A percentile compares a stretch with the other conserved stretches of the same genome.
These are phyloP conservation scores for Cercospora sesami DNA, from an alignment of 2,329 filamentous ascomycete genomes.

Conservation along the genomic window DNA sequence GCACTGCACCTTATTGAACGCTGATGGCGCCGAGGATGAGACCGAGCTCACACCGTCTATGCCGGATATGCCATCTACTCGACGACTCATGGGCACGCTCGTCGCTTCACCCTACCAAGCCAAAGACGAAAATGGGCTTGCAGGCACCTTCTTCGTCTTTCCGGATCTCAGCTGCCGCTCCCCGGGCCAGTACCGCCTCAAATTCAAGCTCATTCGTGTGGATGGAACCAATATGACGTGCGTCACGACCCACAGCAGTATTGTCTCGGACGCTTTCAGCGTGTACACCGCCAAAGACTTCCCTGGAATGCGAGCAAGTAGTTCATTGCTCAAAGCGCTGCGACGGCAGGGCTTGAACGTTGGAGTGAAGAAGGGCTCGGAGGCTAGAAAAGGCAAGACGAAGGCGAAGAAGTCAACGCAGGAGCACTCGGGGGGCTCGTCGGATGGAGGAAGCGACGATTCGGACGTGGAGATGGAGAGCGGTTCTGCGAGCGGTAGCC, in stretches of 20 bases:
- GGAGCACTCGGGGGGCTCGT: constrained; percentile 17
- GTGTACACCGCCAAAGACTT: constrained; percentile 86
- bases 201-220: constrained; percentile 71
- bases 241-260: constrained; percentile 52
- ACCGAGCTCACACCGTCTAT: constrained; percentile 52
- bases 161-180: constrained; percentile 78
- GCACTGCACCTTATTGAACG: constrained; percentile 74
- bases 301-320: constrained; percentile 78
- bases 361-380: constrained; percentile 82
- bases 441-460: constrained; percentile 22
- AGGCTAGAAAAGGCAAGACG: constrained; percentile 47
- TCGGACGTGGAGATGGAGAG: constrained; percentile 16
- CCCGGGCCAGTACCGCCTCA: constrained; percentile 71
- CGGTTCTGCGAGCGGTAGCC: constrained; percentile 22
- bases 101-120: constrained; percentile 76
- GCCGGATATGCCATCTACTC: constrained; percentile 66
- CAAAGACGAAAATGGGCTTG: constrained; percentile 68
- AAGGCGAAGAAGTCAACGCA: constrained; percentile 33
- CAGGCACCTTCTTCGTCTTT: constrained; percentile 85
- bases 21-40: constrained; percentile 65
- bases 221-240: constrained; percentile 59
- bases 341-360: constrained; percentile 81
- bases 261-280: constrained; percentile 69
- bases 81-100: constrained; percentile 75
- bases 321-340: constrained; percentile 68